A percentile compares a stretch with the other conserved stretches of the same genome.
Conservation (phyloP, 441 rosid genomes). For the Viola pubescens region DNA sequence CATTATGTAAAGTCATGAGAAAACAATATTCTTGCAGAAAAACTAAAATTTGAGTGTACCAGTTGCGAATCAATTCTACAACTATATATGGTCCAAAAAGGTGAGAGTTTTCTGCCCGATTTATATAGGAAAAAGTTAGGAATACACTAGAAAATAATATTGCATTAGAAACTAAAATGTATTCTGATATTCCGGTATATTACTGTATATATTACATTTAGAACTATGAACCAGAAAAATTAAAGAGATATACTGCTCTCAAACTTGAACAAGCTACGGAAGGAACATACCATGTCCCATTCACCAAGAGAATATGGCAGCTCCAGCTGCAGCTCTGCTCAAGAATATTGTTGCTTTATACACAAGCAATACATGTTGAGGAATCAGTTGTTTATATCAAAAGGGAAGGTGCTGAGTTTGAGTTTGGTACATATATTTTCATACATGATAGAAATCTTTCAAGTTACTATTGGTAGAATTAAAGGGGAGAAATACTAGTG, state of each 20-base stretch:
- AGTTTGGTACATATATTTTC: background rate
- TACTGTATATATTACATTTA: no score
- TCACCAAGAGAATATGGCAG: constrained; percentile 3
- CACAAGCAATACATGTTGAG: background rate
- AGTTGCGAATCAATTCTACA: background rate
- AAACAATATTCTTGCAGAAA: background rate
- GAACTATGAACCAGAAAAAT: no score
- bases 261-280: constrained; percentile 11
- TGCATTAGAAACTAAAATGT: no score
- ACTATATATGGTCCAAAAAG: background rate
- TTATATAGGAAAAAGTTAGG: no score
- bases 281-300: constrained; percentile 13
- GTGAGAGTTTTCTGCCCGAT: no score
- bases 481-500: background rate
- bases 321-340: constrained; percentile 13
- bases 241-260: no score
- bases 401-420: background rate
- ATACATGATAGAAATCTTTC: constrained; percentile 1
- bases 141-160: no score
- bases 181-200: no score
- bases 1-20: constrained; percentile 11
- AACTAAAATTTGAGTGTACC: background rate
- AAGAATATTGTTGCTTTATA: constrained; percentile 6
- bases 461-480: constrained; percentile 3
- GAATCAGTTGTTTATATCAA: background rate